A percentile compares a stretch with the other conserved stretches of the same genome.
phyloP scores from a whole-genome alignment of 2,329 filamentous ascomycete species.

The Drechslerella coelobrocha region DNA sequence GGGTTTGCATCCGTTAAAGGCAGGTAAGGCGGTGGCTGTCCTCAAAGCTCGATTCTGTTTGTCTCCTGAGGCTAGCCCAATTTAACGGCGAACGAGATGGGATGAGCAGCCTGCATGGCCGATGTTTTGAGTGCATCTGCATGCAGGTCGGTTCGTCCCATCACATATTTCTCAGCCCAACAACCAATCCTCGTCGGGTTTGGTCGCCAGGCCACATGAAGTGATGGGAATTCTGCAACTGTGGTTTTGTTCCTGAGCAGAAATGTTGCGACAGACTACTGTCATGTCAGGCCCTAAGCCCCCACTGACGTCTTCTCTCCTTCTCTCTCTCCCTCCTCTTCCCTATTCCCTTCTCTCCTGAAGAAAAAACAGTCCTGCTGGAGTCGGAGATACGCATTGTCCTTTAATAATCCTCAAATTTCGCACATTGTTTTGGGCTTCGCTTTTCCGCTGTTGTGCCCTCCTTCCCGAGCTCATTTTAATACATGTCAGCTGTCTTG shows the following conservation, averaged over 20 bases:
- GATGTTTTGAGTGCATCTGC: slow-evolving; percentile 44
- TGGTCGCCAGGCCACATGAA: slow-evolving; percentile 17
- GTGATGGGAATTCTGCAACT: background rate
- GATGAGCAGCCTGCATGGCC: slow-evolving; percentile 24
- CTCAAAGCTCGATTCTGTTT: slow-evolving; percentile 37
- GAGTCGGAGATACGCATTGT: slow-evolving; percentile 2
- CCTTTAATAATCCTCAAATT: slow-evolving; percentile 21
- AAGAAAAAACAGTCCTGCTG: slow-evolving; percentile 1
- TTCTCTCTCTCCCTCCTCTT: slow-evolving; percentile 6
- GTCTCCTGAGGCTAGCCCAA: slow-evolving; percentile 20
- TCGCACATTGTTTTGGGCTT: background rate
- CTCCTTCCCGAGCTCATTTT: slow-evolving; percentile 31
- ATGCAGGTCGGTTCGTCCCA: slow-evolving; percentile 50
- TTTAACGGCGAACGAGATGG: slow-evolving; percentile 1
- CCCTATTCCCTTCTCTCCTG: slow-evolving; percentile 6
- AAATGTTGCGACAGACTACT: slow-evolving; percentile 13
- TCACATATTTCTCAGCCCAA: slow-evolving; percentile 35
- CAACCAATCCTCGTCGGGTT: slow-evolving; percentile 2
- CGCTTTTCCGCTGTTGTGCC: slow-evolving; percentile 14
- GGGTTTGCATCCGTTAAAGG: slow-evolving; percentile 15
- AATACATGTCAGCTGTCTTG: slow-evolving; percentile 33
- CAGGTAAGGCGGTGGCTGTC: slow-evolving; percentile 5
- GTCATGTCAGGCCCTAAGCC: background rate
- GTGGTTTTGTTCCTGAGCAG: slow-evolving; percentile 33
- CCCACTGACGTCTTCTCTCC: slow-evolving; percentile 33